Percentiles rank a stretch among this genome's conserved stretches.
phyloP scores from a whole-genome alignment of 2,329 filamentous ascomycete genomes.

The Ophiocordyceps polyrhachis-furcata region DNA sequence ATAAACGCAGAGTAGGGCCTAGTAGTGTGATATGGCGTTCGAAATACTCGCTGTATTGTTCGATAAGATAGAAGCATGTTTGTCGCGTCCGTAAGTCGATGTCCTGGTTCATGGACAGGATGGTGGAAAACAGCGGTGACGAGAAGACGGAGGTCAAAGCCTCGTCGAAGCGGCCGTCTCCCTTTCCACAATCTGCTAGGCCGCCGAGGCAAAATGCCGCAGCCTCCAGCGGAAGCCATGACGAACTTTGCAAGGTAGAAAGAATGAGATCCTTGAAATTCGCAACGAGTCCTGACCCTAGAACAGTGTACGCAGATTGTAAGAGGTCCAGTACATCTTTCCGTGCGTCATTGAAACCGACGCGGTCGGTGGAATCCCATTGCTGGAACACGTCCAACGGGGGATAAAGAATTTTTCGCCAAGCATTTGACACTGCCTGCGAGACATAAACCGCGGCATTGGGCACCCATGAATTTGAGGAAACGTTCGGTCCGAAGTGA shows the following conservation, averaged over 20 bases:
- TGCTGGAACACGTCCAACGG: slow-evolving; percentile 32
- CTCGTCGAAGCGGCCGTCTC: slow-evolving; percentile 37
- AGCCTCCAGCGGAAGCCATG: slow-evolving; percentile 42
- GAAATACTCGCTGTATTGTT: slow-evolving; percentile 61
- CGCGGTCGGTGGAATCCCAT: slow-evolving; percentile 53
- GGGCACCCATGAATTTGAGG: slow-evolving; percentile 34
- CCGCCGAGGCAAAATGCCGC: slow-evolving; percentile 45
- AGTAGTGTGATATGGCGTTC: slow-evolving; percentile 48
- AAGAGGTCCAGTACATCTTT: slow-evolving; percentile 66
- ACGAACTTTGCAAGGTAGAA: slow-evolving; percentile 25
- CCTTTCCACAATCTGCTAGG: slow-evolving; percentile 45
- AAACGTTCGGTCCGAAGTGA: slow-evolving; percentile 26
- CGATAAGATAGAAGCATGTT: slow-evolving; percentile 51
- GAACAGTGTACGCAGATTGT: slow-evolving; percentile 48
- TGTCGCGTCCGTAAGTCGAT: slow-evolving; percentile 46
- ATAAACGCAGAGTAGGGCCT: slow-evolving; percentile 51
- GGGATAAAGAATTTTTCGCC: slow-evolving; percentile 52
- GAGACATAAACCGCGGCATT: slow-evolving; percentile 40
- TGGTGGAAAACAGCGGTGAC: slow-evolving; percentile 35
- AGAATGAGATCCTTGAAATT: slow-evolving; percentile 38
- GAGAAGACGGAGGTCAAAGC: slow-evolving; percentile 43
- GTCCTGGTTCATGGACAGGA: slow-evolving; percentile 26
- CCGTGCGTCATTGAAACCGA: slow-evolving; percentile 51
- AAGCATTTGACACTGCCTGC: slow-evolving; percentile 46
- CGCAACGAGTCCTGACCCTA: slow-evolving; percentile 34